Evolutionary conservation across 1,139 yeast species (phyloP), one percentile per base, ranked within the genome.

Genomic region (Suhomyces taliae): DNA sequence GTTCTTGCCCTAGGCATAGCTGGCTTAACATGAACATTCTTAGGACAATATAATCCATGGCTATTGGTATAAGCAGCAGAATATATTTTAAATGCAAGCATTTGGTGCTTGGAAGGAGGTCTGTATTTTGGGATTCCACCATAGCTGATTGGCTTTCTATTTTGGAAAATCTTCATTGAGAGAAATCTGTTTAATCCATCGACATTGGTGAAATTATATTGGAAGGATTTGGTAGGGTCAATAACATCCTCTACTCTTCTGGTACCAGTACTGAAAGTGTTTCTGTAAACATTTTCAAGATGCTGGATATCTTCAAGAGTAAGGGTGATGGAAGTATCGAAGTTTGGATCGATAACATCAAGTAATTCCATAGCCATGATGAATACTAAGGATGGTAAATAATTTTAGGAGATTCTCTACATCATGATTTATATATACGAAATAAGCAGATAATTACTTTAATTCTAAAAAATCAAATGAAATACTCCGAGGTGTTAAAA

Each of bases 1-100:
- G 69, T 65, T 39, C 53, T 53, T 24, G 59, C 60, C 7, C n/a
- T 27, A 1, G 68, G 68, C 11, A 56, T 14, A 15, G 26, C 39
- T 2, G 69, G 69, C 45, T 50, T 54, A 5, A 27, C 19, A 5
- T 38, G 43, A 7, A 26, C 14, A 9, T 8, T 14, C 7, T 4
- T 39, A 9, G 10, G 39, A 24, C 34, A 14, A 26, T 6, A 10
- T 26, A 39, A n/a, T 36, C 33, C 40, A 14, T 41, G 45, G n/a
- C 32, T 40, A 27, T 7, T n/a, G 26, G n/a, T 4, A 15, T 33
- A 39, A 9, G 44, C 39, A 26, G 34, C 39, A 19, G 40, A 27
- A 27, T 26, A 32, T 26, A 39, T 14, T 34, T 49, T 39, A 34
- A 48, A 50, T 10, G 50, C 53, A 11, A 45, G 43, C 2, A 50